These are phyloP conservation scores for Melampsora americana DNA, from an alignment of 1,284 basidiomycete genomes.

Conservation along the genomic window DNA sequence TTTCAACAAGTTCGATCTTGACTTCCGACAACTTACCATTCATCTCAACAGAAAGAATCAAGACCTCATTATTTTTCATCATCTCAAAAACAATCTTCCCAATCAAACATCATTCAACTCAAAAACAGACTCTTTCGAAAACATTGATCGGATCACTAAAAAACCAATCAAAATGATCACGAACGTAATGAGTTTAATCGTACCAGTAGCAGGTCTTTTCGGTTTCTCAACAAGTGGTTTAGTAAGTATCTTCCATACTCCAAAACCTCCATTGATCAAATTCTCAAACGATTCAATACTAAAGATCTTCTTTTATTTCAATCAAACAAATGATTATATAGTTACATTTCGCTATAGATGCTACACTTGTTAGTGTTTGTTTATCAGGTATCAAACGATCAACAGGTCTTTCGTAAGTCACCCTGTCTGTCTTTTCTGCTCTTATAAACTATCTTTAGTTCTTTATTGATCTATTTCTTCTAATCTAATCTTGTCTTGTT, in stretches of 20 bases:
- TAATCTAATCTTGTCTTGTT: neutral
- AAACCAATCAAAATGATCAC: conserved; percentile 28
- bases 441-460: no score
- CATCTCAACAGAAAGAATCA: no score
- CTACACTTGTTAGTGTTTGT: conserved; percentile 33
- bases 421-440: neutral
- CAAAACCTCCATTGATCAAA: neutral
- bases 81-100: no score
- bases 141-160: neutral
- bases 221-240: conserved; percentile 40
- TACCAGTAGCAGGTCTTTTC: conserved; percentile 34
- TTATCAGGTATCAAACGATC: conserved; percentile 33
- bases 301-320: neutral
- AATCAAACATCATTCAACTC: neutral
- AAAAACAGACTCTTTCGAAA: no score
- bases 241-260: no score
- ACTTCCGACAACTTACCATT: no score
- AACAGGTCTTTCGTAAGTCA: conserved; percentile 37
- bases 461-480: neutral
- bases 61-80: no score
- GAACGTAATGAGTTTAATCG: conserved; percentile 24
- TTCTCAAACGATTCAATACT: neutral
- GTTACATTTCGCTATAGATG: conserved; percentile 38
- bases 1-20: no score
- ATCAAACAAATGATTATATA: no score